phyloP scores from a whole-genome alignment of 148 eudicot genomes.

The Polygonum maritimum region DNA sequence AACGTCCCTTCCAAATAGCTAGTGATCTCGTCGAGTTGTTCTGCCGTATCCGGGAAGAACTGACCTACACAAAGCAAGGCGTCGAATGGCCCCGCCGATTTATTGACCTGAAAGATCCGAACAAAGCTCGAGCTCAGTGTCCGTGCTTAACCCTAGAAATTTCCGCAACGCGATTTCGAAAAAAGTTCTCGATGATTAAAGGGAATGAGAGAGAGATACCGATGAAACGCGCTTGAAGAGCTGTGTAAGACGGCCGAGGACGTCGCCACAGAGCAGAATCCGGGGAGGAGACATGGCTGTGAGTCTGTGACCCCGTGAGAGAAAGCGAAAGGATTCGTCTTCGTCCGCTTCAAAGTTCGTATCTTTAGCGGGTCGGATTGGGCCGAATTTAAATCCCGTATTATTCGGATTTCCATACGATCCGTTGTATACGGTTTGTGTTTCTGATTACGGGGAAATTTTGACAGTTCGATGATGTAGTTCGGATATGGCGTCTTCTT shows the following conservation, averaged over 20 bases:
- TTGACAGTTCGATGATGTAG: constrained; percentile 10
- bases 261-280: constrained; percentile 82
- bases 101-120: constrained; percentile 58
- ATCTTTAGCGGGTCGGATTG: not conserved
- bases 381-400: not conserved
- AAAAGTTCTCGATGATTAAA: not conserved
- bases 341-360: not conserved
- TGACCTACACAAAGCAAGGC: constrained; percentile 90
- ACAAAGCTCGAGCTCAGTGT: not conserved
- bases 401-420: not conserved
- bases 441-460: not conserved
- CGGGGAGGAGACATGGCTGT: constrained; percentile 58
- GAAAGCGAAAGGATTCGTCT: not conserved
- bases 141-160: not conserved
- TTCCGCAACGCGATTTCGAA: not conserved
- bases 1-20: constrained; percentile 59
- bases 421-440: not conserved
- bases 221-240: constrained; percentile 81
- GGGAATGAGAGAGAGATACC: constrained; percentile 25
- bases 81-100: constrained; percentile 93
- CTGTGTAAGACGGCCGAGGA: constrained; percentile 69
- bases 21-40: constrained; percentile 55
- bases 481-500: constrained; percentile 23
- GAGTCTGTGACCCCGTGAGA: too few species aligned
- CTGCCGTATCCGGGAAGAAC: constrained; percentile 77